Conservation (phyloP, 202 grass and related monocot species). For the Tripidium arundinaceum region DNA sequence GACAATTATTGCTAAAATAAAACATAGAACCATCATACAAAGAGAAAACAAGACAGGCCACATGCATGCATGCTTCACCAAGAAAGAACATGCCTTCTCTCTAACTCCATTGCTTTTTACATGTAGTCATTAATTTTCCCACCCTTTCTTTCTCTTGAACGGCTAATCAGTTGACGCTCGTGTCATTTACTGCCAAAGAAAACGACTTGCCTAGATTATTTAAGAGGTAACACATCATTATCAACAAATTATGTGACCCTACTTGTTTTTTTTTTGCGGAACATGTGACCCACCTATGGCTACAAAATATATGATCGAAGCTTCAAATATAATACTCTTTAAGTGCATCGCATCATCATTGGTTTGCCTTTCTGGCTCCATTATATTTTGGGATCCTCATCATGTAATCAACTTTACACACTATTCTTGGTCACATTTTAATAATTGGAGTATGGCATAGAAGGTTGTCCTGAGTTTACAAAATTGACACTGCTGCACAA, state of each 20-base stretch:
- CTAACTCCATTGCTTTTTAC: conserved; percentile 10
- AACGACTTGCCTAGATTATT: conserved; percentile 20
- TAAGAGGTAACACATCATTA: not conserved
- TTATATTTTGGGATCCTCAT: not conserved
- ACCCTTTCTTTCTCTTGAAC: not conserved
- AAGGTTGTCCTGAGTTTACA: not conserved
- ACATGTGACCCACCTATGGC: not conserved
- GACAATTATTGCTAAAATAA: too few species aligned
- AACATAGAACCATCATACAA: too few species aligned
- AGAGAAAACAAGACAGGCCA: too few species aligned
- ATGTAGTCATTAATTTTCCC: conserved; percentile 19
- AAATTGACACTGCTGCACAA: too few species aligned
- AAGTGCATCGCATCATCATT: conserved; percentile 28
- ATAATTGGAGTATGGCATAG: conserved; percentile 9
- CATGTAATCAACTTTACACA: conserved; percentile 17
- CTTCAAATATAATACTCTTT: conserved; percentile 7
- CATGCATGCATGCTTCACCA: conserved; percentile 14
- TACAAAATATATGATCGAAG: not conserved
- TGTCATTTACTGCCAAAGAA: conserved; percentile 6
- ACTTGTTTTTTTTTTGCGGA: not conserved
- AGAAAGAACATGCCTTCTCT: conserved; percentile 11
- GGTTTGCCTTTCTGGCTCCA: not conserved
- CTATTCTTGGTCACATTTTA: not conserved
- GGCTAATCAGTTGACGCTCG: conserved; percentile 29
- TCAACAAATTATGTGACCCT: not conserved